Base-by-base conservation (phyloP, 768 basidiomycete species). In the Panus rudis region DNA sequence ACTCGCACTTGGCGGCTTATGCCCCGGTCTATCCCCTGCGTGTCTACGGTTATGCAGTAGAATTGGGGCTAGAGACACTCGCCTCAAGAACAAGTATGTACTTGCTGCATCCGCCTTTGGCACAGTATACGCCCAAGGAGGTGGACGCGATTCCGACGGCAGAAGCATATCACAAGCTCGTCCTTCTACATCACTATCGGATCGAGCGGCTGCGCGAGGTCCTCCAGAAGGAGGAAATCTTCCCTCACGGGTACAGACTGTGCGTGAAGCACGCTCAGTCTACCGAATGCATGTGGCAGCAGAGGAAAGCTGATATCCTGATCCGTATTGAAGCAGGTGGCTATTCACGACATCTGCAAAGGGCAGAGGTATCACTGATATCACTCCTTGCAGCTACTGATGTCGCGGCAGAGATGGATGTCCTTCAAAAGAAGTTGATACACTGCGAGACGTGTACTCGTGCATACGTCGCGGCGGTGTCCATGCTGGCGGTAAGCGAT, bases 171-270 rank as follows among this genome's bases (percentile, higher is more conserved):
- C 84, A 87, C 52, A 67, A 73, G 47, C 63, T 87, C 21, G 67
- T 78, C 34, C 70, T 67, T 22, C 61, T 87, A 44, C 84, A 86
- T 48, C 67, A 70, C 41, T 61, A 70, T 45, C 74, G 84, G 39
- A 68, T 77, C 25, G 68, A 71, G 54, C 63, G 66, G 20, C 57
- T 86, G 37, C 70, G 72, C 35, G 66, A 69, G 21, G 61, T 78
- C 5, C 55, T 84, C 14, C 55, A 77, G 28, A 67, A 63, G 17
- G 81, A 84, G 53, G 74, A 79, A 25, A 67, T 86, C 34, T 87
- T 86, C 53, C 84, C 84, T 16, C 78, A 81, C 59, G 80, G 81
- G 17, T 86, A 85, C 45, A 81, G 84, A 3, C 61, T 62, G 46
- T 87, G 84, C 57, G 32, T 62, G n/a, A 56, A 60, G 30, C 83